Evolutionary conservation across 768 basidiomycete species (phyloP), one percentile per base, ranked within the genome.

Genomic region (Fibroporia radiculosa): DNA sequence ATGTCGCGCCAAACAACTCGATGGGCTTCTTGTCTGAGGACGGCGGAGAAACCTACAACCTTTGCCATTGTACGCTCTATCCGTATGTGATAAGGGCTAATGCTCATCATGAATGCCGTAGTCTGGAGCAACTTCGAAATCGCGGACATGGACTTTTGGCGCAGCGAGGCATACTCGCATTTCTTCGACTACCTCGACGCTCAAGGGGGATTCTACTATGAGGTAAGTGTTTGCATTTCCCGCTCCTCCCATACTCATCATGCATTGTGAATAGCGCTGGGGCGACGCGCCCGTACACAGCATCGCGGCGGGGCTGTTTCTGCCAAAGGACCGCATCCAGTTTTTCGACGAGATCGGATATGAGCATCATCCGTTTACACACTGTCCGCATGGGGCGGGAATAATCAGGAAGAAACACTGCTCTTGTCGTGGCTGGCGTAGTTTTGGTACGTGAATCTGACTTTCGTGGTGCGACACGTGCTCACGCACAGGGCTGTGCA

Each of bases 131-230:
- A 80, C 61, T 82, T 82, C 54, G 80, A 87, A 64, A 95, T 97
- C 48, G 91, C 78, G 2, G 79, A 84, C 56, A 77, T 96, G 71
- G 80, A 89, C 52, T 88, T 95, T 61, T 95, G 90, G 88, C 70
- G 91, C 44, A 71, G 74, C 1, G 80, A 88, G 51, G 84, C 88
- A 0, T 97, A 96, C 64, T 73, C 75, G 54, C 74, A 78, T 37
- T 93, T 84, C 66, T 95, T 95, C 54, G 77, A 87, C 24, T 75
- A 78, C 59, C 73, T 96, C 27, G 93, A 95, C 52, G 64, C 73
- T 1, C 75, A 78, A 40, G 92, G 92, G 26, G 92, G 92, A 6
- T 92, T 93, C 65, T 93, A 93, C 66, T 92, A 92, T 56, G 90
- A 92, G 79, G 84, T 84, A n/a, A 29, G 54, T 44, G 12, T 2